A percentile compares a stretch with the other conserved stretches of the same genome.
Conservation (phyloP, 176 grass and related monocot genomes). For the Elaeis guineensis region DNA sequence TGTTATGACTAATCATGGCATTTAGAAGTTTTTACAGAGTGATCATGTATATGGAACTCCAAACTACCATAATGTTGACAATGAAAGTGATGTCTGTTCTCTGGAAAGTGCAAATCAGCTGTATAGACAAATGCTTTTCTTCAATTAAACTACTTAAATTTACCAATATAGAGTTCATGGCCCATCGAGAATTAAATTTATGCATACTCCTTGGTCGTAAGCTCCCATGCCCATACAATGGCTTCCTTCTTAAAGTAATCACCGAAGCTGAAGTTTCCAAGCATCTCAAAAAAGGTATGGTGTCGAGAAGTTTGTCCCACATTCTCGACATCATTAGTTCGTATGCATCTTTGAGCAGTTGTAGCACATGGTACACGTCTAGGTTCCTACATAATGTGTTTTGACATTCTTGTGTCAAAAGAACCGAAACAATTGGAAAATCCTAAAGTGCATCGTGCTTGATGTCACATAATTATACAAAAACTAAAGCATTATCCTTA, state of each 20-base stretch:
- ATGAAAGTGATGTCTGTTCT: no score
- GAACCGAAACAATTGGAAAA: no score
- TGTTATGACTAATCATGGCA: no score
- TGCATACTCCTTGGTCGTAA: conserved; percentile 96
- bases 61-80: no score
- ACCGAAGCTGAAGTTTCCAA: conserved; percentile 98
- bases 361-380: conserved; percentile 75
- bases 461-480: no score
- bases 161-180: conserved; percentile 47
- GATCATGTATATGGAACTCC: no score
- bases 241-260: conserved; percentile 99
- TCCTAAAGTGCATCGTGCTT: no score
- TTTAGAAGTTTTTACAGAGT: no score
- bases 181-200: conserved; percentile 39
- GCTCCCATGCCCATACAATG: conserved; percentile 80
- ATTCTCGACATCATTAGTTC: conserved; percentile 95
- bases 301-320: conserved; percentile 76
- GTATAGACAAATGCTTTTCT: conserved; percentile 5
- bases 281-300: conserved; percentile 99
- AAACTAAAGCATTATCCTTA: no score
- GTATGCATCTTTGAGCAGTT: conserved; percentile 88
- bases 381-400: conserved; percentile 49
- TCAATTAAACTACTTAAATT: conserved; percentile 44
- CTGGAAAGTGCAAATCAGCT: no score
- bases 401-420: background rate